phyloP scores from a whole-genome alignment of 371 early-diverging fungal genomes.

The Mortierella sp. region DNA sequence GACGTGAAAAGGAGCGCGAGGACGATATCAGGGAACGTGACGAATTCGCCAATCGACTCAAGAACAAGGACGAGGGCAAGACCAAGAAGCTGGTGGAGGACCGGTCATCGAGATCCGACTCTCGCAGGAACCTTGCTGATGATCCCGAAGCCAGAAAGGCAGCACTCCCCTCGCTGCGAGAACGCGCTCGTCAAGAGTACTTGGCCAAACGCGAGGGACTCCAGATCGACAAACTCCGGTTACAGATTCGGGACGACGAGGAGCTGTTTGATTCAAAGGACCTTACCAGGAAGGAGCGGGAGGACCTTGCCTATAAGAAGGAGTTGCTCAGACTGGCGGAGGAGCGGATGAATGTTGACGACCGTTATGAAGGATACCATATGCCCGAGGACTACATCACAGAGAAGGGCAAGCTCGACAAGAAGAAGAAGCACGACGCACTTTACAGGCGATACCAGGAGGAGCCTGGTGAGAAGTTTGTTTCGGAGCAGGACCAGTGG shows the following conservation, averaged over 20 bases:
- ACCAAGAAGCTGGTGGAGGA: slow-evolving; percentile 89
- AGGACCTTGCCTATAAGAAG: slow-evolving; percentile 85
- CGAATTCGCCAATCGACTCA: slow-evolving; percentile 88
- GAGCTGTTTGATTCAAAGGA: slow-evolving; percentile 81
- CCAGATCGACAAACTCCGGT: slow-evolving; percentile 80
- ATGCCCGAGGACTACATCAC: slow-evolving; percentile 97
- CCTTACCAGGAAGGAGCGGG: slow-evolving; percentile 83
- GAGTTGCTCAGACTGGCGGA: slow-evolving; percentile 85
- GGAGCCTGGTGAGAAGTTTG: slow-evolving; percentile 70
- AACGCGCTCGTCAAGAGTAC: slow-evolving; percentile 91
- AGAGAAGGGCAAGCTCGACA: slow-evolving; percentile 95
- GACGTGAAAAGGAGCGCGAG: slow-evolving; percentile 67
- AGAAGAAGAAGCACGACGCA: slow-evolving; percentile 90
- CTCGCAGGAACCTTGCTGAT: slow-evolving; percentile 86
- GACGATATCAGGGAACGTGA: slow-evolving; percentile 87
- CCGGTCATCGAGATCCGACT: slow-evolving; percentile 78
- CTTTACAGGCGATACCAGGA: slow-evolving; percentile 93
- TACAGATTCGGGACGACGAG: slow-evolving; percentile 91
- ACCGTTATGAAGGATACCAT: slow-evolving; percentile 86
- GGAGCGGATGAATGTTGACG: slow-evolving; percentile 85
- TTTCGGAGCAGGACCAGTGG: slow-evolving; percentile 96
- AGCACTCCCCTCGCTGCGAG: slow-evolving; percentile 82
- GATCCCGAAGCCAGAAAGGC: slow-evolving; percentile 77
- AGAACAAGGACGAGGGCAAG: slow-evolving; percentile 85
- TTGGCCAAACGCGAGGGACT: slow-evolving; percentile 89